Evolutionary conservation across 129 eudicot species (phyloP).

Genomic region (Lonicera japonica): DNA sequence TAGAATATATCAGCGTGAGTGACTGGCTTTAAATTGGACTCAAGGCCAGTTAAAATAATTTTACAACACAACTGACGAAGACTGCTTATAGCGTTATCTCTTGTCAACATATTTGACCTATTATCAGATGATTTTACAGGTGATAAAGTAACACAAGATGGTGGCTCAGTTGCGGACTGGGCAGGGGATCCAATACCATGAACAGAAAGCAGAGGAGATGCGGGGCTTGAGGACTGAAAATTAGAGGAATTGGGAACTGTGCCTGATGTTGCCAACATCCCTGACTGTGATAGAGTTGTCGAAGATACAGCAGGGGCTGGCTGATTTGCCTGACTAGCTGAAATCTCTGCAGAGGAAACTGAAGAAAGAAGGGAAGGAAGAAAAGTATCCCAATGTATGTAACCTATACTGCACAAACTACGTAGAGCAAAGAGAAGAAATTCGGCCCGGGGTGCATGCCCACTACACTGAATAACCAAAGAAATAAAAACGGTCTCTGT

Average conservation of each 20-base stretch:
- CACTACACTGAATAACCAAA: slow-evolving; percentile 83
- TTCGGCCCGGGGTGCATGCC: slow-evolving; percentile 93
- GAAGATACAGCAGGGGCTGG: slow-evolving; percentile 46
- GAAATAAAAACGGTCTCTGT: slow-evolving; percentile 83
- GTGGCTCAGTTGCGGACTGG: slow-evolving; percentile 78
- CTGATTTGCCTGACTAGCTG: slow-evolving; percentile 50
- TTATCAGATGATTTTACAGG: slow-evolving; percentile 70
- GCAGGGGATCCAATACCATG: slow-evolving; percentile 94
- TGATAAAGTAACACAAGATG: slow-evolving; percentile 47
- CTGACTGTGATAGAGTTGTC: slow-evolving; percentile 65
- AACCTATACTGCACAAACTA: slow-evolving; percentile 65
- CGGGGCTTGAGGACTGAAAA: slow-evolving; percentile 78
- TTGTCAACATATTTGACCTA: slow-evolving; percentile 32
- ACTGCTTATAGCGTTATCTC: slow-evolving; percentile 81
- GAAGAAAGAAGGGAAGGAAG: slow-evolving; percentile 91
- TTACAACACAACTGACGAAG: slow-evolving; percentile 89
- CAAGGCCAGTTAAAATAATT: slow-evolving; percentile 66
- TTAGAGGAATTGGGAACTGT: slow-evolving; percentile 46
- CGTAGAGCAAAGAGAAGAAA: slow-evolving; percentile 85
- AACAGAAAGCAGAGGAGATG: slow-evolving; percentile 81
- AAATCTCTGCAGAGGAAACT: slow-evolving; percentile 73
- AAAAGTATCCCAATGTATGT: slow-evolving; percentile 85
- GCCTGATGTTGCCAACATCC: slow-evolving; percentile 49
- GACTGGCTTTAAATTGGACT: slow-evolving; percentile 72
- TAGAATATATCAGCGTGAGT: slow-evolving; percentile 79